Evolutionary conservation across 306 rosid genomes (phyloP).

Genomic region (Casuarina equisetifolia): DNA sequence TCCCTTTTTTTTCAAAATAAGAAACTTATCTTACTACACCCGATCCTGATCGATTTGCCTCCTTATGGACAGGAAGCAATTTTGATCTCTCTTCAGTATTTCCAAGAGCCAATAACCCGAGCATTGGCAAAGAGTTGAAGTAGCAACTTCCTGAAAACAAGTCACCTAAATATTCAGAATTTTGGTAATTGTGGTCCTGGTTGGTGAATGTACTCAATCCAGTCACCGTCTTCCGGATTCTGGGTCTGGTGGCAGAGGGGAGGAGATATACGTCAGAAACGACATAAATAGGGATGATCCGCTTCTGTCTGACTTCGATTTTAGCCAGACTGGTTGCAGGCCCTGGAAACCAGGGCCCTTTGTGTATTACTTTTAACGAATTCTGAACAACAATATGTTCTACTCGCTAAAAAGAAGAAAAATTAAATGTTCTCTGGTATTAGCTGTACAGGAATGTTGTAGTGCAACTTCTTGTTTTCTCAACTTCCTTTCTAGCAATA

Average conservation of each 20-base stretch:
- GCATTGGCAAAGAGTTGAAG: slow-evolving; percentile 47
- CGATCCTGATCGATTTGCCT: slow-evolving; percentile 19
- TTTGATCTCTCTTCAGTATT: slow-evolving; percentile 85
- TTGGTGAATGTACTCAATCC: background rate
- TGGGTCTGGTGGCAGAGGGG: background rate
- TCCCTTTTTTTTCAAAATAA: background rate
- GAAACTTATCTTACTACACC: background rate
- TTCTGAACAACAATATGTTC: background rate
- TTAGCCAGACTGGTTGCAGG: background rate
- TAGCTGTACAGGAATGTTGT: background rate
- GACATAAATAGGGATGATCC: background rate
- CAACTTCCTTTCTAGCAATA: background rate
- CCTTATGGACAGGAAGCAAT: slow-evolving; percentile 73
- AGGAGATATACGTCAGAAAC: background rate
- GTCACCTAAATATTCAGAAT: slow-evolving; percentile 1
- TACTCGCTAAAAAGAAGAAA: too few relatives aligned
- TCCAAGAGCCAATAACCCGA: slow-evolving; percentile 80
- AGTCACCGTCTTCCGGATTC: slow-evolving; percentile 1
- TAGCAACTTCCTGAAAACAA: slow-evolving; percentile 9
- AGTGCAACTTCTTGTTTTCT: background rate
- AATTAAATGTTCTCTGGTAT: background rate
- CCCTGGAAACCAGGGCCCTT: background rate
- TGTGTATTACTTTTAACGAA: background rate
- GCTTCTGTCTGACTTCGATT: background rate
- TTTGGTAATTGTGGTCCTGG: background rate